Evolutionary conservation across 2,329 filamentous ascomycete genomes (phyloP), one percentile per base, ranked within the genome.

Genomic region (Diaporthe sp.): DNA sequence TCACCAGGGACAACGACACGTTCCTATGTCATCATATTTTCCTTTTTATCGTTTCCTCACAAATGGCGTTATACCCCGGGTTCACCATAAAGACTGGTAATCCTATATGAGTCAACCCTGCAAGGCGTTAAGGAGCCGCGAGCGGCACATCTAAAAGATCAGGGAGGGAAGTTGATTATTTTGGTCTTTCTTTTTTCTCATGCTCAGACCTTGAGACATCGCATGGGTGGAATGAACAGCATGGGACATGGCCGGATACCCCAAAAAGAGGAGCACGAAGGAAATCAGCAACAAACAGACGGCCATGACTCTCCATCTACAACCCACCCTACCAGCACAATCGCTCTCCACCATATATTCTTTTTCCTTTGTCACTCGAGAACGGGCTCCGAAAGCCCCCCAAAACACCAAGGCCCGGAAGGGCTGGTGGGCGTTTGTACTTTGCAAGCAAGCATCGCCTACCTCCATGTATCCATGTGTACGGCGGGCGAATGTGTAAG

Each of bases 1-100:
- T 60, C n/a, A 1, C 2, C 42, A 50, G 19, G 69, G 57, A n/a
- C 22, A 22, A 17, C 45, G 5, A 13, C 4, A 5, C 12, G 15
- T 42, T 74, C 54, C 55, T 76, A 67, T 71, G 64, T 72, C 28
- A 50, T 28, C 55, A 71, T 54, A n/a, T 60, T 52, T 72, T 52
- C 15, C 33, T 33, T 61, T 64, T 33, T 42, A 54, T 19, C 17
- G 38, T 30, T 47, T 72, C 10, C n/a, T 67, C 17, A 40, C 47
- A 68, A 33, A 67, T 57, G 75, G 75, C 75, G 75, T 75, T 76
- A 73, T 73, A 77, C 72, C 74, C 74, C 60, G 61, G 61, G 67
- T 70, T 72, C 71, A 75, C 66, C 71, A 71, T 60, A 28, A 50
- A 71, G 68, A 75, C 45, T 68, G 71, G 58, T 75, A 73, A 64